Evolutionary conservation across 2,329 filamentous ascomycete genomes (phyloP), one percentile per base, ranked within the genome.

Genomic region (Aureobasidium sp.): DNA sequence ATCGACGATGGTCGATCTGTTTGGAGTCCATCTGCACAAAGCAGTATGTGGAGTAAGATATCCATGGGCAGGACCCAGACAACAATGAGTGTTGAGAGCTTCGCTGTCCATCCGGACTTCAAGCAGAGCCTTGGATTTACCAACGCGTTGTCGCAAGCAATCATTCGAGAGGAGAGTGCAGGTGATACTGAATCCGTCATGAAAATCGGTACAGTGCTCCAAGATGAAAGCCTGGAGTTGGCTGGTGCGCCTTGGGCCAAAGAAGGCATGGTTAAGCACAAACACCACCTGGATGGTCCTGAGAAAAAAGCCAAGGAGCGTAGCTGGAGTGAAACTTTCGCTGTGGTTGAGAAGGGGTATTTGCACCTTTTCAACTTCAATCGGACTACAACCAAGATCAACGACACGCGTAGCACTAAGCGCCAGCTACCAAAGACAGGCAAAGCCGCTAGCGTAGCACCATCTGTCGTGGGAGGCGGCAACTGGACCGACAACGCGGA

Each of bases 401-500:
- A 68, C 32, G 67, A 59, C 50, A 62, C 27, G 53, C 51, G 34
- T 32, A 58, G 17, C 62, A 61, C 23, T 20, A 61, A 58, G 39
- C 57, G 57, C 13, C 57, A 60, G 13, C 36, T 46, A 27, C n/a
- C n/a, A 2, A 64, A 51, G 26, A 48, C 48, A 27, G 67, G 69
- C 39, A 71, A 69, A 37, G 70, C 71, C n/a, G 66, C 71, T 9
- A 71, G 70, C 58, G 72, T 76, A 41, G 77, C 79, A 26, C 86
- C 84, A 13, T 84, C 87, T 32, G 82, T 89, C 7, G 94, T 97
- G 2, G 94, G 94, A 67, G 94, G 94, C 64, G 94, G 94, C 27
- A 97, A 99, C 74, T 99, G 94, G 94, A 93, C 93, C 74, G 92
- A 97, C 68, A 97, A 96, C 71, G 94, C 94, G 5, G 91, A 96